Conservation (phyloP, 306 rosid species). For the Cajanus cajan region DNA sequence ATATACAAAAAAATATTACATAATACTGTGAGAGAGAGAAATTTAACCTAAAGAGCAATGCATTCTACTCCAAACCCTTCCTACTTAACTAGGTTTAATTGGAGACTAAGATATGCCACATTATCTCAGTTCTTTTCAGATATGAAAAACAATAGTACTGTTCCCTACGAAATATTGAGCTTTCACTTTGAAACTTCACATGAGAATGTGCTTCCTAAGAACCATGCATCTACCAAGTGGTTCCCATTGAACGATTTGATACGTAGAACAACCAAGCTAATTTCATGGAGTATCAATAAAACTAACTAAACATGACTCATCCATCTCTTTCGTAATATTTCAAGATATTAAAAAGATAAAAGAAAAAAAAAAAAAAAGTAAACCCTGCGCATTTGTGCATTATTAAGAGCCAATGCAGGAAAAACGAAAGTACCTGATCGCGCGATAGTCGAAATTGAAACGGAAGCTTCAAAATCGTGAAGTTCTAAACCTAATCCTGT, state of each 20-base stretch:
- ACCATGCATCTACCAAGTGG: neutral
- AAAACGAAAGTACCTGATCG: slow-evolving; percentile 30
- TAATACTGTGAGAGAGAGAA: neutral
- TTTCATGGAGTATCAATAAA: neutral
- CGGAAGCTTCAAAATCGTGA: neutral
- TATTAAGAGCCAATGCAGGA: neutral
- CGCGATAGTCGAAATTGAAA: neutral
- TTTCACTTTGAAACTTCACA: neutral
- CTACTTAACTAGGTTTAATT: neutral
- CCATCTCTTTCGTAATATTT: neutral
- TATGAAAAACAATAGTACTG: neutral
- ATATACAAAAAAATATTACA: slow-evolving; percentile 3
- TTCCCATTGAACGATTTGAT: slow-evolving; percentile 1
- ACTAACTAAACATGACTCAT: neutral
- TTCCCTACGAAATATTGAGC: neutral
- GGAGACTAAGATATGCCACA: neutral
- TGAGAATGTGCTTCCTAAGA: neutral
- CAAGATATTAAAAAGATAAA: too few species aligned
- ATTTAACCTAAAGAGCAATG: neutral
- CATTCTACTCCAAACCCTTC: neutral
- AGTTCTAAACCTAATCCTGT: slow-evolving; percentile 6
- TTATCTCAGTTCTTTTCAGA: neutral
- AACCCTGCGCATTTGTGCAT: neutral
- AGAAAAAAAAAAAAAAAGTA: neutral
- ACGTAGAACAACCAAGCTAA: neutral